phyloP scores from a whole-genome alignment of 2,329 filamentous ascomycete genomes.

The Aurifilum marmelostoma region DNA sequence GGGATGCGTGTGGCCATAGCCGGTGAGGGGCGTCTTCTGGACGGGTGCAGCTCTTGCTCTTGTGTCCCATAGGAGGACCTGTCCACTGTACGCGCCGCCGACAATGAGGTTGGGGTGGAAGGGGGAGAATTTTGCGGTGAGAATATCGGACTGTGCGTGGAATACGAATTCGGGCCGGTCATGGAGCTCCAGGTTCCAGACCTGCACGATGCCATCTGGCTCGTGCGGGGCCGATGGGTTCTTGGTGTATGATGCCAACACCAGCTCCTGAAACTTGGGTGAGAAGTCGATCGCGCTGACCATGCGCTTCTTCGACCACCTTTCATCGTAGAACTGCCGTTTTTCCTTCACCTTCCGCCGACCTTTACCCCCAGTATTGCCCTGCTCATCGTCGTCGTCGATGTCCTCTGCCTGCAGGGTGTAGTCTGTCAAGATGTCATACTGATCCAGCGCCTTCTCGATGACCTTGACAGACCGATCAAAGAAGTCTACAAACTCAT shows the following conservation, averaged over 20 bases:
- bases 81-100: slow-evolving; percentile 93
- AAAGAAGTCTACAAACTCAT: slow-evolving; percentile 93
- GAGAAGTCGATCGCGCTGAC: slow-evolving; percentile 95
- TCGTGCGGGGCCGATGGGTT: slow-evolving; percentile 94
- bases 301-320: slow-evolving; percentile 98
- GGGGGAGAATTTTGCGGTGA: slow-evolving; percentile 96
- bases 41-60: slow-evolving; percentile 86
- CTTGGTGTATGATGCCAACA: slow-evolving; percentile 95
- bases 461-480: slow-evolving; percentile 97
- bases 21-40: slow-evolving; percentile 93
- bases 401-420: slow-evolving; percentile 75
- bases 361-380: slow-evolving; percentile 71
- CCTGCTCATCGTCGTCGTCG: slow-evolving; percentile 83
- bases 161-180: slow-evolving; percentile 96
- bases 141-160: slow-evolving; percentile 91
- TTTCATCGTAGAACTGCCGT: slow-evolving; percentile 89
- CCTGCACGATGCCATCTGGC: slow-evolving; percentile 88
- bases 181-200: slow-evolving; percentile 96
- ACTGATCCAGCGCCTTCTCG: slow-evolving; percentile 91
- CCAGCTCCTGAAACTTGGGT: slow-evolving; percentile 88
- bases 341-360: slow-evolving; percentile 82
- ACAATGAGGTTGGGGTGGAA: slow-evolving; percentile 97
- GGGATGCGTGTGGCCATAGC: slow-evolving; percentile 92
- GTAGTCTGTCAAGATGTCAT: slow-evolving; percentile 95
- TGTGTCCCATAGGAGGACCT: slow-evolving; percentile 96